Percentiles rank a stretch among this genome's conserved stretches.
These are phyloP conservation scores for Talaromyces sp. DNA, from an alignment of 2,329 filamentous ascomycete genomes.

Conservation along the genomic window DNA sequence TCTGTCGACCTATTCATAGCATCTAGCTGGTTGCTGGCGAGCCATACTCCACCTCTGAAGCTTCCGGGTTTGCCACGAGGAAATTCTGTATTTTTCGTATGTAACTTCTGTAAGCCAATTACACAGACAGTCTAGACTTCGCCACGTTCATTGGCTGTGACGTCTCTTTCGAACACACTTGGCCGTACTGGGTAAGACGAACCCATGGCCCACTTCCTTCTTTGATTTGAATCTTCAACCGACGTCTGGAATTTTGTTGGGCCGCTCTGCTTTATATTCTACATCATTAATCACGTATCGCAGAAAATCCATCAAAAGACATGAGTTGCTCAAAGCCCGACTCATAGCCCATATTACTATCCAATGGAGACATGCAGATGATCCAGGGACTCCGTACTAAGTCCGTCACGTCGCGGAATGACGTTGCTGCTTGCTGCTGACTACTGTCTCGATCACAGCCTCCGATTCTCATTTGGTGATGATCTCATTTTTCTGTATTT, in stretches of 20 bases:
- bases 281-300: background rate
- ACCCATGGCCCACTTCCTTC: background rate
- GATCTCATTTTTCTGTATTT: slow-evolving; percentile 9
- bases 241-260: background rate
- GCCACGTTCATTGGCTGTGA: slow-evolving; percentile 7
- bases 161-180: background rate
- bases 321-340: background rate
- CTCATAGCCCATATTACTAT: background rate
- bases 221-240: background rate
- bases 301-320: background rate
- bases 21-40: background rate
- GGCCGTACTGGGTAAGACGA: background rate
- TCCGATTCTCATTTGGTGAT: slow-evolving; percentile 10
- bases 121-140: background rate
- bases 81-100: background rate
- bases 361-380: background rate
- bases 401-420: slow-evolving; percentile 3
- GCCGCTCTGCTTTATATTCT: background rate
- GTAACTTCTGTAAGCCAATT: background rate
- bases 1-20: background rate
- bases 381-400: background rate
- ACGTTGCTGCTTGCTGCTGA: slow-evolving; percentile 2
- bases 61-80: slow-evolving; percentile 8
- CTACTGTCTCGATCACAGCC: background rate
- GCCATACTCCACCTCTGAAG: background rate